phyloP scores from a whole-genome alignment of 495 filamentous ascomycete genomes.

The Platismatia glauca region DNA sequence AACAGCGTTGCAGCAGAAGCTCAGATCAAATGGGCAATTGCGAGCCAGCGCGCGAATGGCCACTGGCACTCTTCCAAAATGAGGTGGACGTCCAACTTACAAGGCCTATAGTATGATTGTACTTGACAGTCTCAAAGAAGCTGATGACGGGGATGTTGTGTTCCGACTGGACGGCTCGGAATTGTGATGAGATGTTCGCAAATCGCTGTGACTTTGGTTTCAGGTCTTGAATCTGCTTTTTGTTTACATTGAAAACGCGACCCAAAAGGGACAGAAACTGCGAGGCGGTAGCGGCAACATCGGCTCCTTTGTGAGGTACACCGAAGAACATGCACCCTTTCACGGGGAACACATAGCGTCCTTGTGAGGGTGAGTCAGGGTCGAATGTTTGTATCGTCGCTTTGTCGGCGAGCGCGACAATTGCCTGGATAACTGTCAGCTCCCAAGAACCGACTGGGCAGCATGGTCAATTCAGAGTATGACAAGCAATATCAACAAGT shows the following conservation, averaged over 20 bases:
- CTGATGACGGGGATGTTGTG: neutral
- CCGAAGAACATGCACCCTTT: constrained; percentile 13
- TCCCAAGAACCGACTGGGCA: neutral
- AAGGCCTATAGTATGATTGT: neutral
- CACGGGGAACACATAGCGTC: neutral
- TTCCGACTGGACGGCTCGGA: neutral
- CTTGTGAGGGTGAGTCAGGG: neutral
- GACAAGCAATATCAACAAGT: neutral
- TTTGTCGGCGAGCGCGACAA: neutral
- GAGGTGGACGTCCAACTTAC: neutral
- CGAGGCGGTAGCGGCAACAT: neutral
- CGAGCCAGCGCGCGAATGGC: neutral
- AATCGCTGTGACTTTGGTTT: constrained; percentile 6
- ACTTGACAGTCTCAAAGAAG: neutral
- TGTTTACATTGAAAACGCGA: neutral
- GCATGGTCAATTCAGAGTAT: neutral
- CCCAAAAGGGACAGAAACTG: neutral
- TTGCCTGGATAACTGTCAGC: neutral
- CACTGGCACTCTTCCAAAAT: neutral
- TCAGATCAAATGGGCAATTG: neutral
- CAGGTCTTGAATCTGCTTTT: constrained; percentile 1
- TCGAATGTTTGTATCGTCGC: neutral
- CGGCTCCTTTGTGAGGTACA: constrained; percentile 9
- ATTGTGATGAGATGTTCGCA: neutral
- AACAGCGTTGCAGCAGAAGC: neutral